phyloP scores from a whole-genome alignment of 164 flowering plant genomes.

The Magnolia officinalis region DNA sequence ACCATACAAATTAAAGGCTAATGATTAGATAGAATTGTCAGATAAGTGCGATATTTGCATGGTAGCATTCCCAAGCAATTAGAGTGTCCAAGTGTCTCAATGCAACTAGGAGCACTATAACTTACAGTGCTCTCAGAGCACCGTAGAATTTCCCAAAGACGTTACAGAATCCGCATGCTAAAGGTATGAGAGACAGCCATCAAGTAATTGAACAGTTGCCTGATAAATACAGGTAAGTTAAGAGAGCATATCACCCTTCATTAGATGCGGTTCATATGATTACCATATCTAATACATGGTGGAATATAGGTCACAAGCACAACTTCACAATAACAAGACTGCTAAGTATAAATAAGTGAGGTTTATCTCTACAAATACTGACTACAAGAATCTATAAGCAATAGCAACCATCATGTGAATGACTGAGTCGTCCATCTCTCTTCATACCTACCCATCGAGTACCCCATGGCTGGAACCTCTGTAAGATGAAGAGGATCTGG shows the following conservation, averaged over 20 bases:
- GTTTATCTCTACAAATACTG: neutral
- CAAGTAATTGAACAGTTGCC: neutral
- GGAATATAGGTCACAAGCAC: neutral
- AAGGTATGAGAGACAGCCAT: too few species aligned
- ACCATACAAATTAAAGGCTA: too few species aligned
- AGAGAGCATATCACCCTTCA: neutral
- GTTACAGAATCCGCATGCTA: neutral
- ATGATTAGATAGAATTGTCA: too few species aligned
- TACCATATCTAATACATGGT: neutral
- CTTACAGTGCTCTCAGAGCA: too few species aligned
- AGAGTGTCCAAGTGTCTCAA: too few species aligned
- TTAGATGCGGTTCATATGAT: neutral
- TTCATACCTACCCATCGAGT: slow-evolving; percentile 59
- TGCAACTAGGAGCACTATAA: too few species aligned
- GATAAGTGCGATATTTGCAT: too few species aligned
- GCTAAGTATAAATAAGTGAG: neutral
- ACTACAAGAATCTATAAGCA: neutral
- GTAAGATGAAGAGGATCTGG: slow-evolving; percentile 67
- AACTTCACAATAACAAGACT: neutral
- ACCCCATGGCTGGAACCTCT: slow-evolving; percentile 45
- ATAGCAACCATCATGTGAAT: slow-evolving; percentile 3
- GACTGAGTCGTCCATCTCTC: slow-evolving; percentile 62
- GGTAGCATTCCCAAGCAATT: too few species aligned
- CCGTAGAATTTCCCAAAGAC: too few species aligned
- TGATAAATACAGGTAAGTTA: neutral